These are phyloP conservation scores for Ophiorrhiza pumila DNA, from an alignment of 257 asterid species.

Conservation along the genomic window DNA sequence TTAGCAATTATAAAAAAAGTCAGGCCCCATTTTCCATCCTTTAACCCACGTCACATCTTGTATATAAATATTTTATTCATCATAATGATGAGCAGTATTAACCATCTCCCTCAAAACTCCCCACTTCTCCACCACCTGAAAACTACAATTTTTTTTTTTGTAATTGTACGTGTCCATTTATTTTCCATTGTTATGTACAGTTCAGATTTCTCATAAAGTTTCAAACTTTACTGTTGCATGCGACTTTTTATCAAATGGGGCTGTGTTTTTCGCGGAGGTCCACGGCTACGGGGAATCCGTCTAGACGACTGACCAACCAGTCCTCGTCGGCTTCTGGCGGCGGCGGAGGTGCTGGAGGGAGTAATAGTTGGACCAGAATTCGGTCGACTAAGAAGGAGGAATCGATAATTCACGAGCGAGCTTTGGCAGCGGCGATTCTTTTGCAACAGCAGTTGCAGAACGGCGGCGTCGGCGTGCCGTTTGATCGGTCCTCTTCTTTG, in stretches of 20 bases:
- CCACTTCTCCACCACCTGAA: constrained; percentile 19
- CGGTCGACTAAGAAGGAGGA: constrained; percentile 77
- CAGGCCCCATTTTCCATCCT: not conserved
- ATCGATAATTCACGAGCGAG: constrained; percentile 61
- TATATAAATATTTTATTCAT: not conserved
- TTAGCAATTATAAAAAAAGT: constrained; percentile 14
- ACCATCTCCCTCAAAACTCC: not conserved
- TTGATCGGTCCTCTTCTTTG: constrained; percentile 87
- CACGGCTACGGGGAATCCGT: constrained; percentile 47
- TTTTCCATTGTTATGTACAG: not conserved
- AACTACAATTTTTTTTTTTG: too few relatives aligned
- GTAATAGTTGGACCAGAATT: constrained; percentile 65
- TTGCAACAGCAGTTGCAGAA: constrained; percentile 84
- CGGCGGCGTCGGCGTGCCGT: constrained; percentile 39
- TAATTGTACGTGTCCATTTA: too few relatives aligned
- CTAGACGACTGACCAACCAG: constrained; percentile 45
- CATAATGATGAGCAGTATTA: too few relatives aligned
- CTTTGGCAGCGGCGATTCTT: constrained; percentile 89
- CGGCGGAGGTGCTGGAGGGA: constrained; percentile 51
- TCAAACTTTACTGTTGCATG: constrained; percentile 23
- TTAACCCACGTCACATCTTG: not conserved
- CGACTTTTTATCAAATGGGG: constrained; percentile 49
- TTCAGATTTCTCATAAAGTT: constrained; percentile 23
- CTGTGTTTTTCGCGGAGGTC: constrained; percentile 67
- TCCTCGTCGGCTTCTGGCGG: constrained; percentile 35